Percentiles rank a stretch among this genome's conserved stretches.
phyloP scores from a whole-genome alignment of 306 rosid genomes.

The Cyclanthera cordifolia region DNA sequence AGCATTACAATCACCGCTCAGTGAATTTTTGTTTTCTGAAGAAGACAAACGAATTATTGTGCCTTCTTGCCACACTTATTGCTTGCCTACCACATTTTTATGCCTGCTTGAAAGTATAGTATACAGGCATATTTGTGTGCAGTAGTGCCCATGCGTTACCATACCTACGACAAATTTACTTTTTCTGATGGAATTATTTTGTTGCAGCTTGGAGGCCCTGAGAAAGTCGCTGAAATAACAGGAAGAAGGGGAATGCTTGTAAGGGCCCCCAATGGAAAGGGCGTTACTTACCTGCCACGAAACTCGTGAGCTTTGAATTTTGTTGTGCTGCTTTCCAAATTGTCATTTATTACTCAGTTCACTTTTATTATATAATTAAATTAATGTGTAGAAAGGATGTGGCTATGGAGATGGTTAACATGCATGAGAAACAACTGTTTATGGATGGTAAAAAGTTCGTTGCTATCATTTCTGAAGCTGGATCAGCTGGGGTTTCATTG shows the following conservation, averaged over 20 bases:
- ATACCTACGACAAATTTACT: background rate
- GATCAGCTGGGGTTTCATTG: conserved; percentile 96
- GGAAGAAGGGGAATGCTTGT: conserved; percentile 99
- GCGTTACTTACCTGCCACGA: conserved; percentile 93
- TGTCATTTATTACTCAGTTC: background rate
- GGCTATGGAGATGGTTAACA: conserved; percentile 97
- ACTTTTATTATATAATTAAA: background rate
- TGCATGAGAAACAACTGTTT: conserved; percentile 96
- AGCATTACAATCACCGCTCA: background rate
- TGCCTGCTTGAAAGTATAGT: background rate
- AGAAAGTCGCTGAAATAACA: conserved; percentile 88
- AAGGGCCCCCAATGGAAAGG: conserved; percentile 82
- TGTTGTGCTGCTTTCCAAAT: conserved; percentile 7
- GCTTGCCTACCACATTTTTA: background rate
- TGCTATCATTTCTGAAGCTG: conserved; percentile 98
- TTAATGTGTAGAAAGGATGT: conserved; percentile 62
- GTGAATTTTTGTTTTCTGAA: background rate
- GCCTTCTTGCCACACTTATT: background rate
- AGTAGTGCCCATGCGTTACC: background rate
- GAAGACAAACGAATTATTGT: background rate
- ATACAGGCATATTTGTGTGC: background rate
- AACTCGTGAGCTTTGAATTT: conserved; percentile 61
- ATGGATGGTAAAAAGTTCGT: conserved; percentile 91
- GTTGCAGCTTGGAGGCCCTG: conserved; percentile 92
- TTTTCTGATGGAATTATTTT: conserved; percentile 8